Conservation (phyloP, 768 basidiomycete species). For the Lentinus brumalis region DNA sequence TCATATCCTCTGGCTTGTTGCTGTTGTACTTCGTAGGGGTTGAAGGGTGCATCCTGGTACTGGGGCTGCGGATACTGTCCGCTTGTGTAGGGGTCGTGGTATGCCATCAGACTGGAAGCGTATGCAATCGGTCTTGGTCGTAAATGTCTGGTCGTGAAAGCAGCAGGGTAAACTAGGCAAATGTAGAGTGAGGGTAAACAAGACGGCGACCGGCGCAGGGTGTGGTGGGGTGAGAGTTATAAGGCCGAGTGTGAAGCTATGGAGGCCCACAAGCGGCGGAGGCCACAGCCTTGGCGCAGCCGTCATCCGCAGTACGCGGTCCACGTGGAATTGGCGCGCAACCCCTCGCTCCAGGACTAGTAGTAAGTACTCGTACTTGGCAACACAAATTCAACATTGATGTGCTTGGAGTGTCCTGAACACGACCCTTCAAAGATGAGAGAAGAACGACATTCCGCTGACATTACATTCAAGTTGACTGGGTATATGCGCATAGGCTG, state of each 20-base stretch:
- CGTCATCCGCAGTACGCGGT: conserved; percentile 11
- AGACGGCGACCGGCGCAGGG: conserved; percentile 22
- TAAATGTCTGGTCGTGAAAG: conserved; percentile 1
- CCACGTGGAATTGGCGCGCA: neutral
- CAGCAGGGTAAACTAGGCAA: neutral
- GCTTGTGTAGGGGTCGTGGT: conserved; percentile 53
- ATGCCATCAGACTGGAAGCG: conserved; percentile 43
- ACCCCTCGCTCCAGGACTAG: too few species aligned
- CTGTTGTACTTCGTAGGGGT: conserved; percentile 49
- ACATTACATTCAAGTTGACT: too few species aligned
- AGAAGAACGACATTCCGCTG: neutral
- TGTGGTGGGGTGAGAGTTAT: conserved; percentile 5
- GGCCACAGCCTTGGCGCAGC: conserved; percentile 20
- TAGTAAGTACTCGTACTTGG: too few species aligned
- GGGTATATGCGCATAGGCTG: conserved; percentile 8
- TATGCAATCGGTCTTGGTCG: conserved; percentile 1
- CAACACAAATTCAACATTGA: too few species aligned
- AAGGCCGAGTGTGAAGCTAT: neutral
- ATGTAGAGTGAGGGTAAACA: neutral
- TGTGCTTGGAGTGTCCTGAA: neutral
- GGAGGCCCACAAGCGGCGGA: conserved; percentile 1
- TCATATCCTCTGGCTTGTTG: conserved; percentile 51
- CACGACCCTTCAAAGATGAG: too few species aligned
- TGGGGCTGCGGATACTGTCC: conserved; percentile 33
- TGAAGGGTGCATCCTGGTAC: conserved; percentile 35